Base-by-base conservation (phyloP, 192 early-diverging fungal species). In the Gonapodya prolifera region DNA sequence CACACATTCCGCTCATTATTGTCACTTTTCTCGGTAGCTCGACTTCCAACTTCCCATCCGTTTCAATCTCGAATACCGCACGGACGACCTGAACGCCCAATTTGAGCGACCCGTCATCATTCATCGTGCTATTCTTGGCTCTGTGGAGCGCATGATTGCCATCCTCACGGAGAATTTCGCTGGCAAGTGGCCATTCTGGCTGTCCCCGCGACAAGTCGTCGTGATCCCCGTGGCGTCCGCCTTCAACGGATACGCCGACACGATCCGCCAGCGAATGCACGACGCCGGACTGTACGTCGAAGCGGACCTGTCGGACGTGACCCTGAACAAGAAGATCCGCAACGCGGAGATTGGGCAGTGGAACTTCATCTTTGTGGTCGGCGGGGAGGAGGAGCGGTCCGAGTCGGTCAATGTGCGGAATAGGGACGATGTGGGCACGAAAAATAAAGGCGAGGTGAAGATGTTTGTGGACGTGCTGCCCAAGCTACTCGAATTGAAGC, bases 161-260 rank as follows among this genome's bases (percentile, higher is more conserved):
- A 97, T 99, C 83, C 84, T 99, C 78, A 96, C 91, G 28, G 97
- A 99, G 87, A 89, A 92, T 86, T 98, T 93, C 87, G 96, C 86
- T 73, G 97, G 97, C 78, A 96, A 96, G 81, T 98, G 95, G 94
- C 96, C 96, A 32, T 92, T 99, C 88, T 99, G 97, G 97, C 85
- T 99, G 61, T 94, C 92, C 23, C 97, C 97, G 61, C 92, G 95
- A 75, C 97, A 98, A 85, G 81, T 97, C 28, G 86, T 92, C 76
- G 87, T 99, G 30, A 89, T 99, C 35, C 97, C 97, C 1, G 92
- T 99, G 32, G 91, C 93, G 0, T 84, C 83, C 2, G 89, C 89
- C 0, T 88, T 93, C 78, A 89, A 87, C 79, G 91, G 87, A 18
- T 99, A 99, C 82, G 96, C 94, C 1, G 79, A 89, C 78, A 83